A percentile compares a stretch with the other conserved stretches of the same genome.
Conservation (phyloP, 2,329 filamentous ascomycete genomes). For the Trichoderma breve region DNA sequence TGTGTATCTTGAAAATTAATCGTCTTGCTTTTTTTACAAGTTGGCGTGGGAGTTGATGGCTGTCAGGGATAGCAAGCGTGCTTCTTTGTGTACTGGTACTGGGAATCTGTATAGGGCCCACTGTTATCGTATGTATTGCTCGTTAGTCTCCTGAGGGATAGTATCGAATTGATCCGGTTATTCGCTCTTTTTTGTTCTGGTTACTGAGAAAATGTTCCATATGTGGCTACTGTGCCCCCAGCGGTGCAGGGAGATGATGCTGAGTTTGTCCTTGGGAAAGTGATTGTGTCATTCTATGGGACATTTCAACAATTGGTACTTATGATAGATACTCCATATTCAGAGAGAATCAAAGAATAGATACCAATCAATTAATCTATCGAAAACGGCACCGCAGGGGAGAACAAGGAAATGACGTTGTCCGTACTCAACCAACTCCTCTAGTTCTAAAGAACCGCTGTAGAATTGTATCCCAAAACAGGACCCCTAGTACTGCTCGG, state of each 20-base stretch:
- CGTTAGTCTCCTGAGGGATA: slow-evolving; percentile 14
- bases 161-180: slow-evolving; percentile 1
- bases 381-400: background rate
- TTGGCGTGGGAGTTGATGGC: slow-evolving; percentile 20
- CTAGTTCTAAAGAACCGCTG: background rate
- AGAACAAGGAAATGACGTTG: background rate
- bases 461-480: background rate
- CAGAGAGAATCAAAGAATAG: background rate
- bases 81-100: slow-evolving; percentile 17
- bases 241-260: background rate
- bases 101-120: slow-evolving; percentile 18
- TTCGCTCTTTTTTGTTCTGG: background rate
- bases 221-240: background rate
- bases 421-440: background rate
- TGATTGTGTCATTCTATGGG: background rate
- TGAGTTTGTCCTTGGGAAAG: background rate
- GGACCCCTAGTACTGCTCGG: background rate
- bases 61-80: slow-evolving; percentile 21
- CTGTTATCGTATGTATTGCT: slow-evolving; percentile 14
- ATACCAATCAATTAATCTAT: background rate
- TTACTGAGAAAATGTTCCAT: background rate
- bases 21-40: background rate
- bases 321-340: no score
- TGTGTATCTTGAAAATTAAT: background rate
- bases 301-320: background rate